These are phyloP conservation scores for Globisporangium barbulae DNA, from an alignment of 352 stramenopile species.

Conservation along the genomic window DNA sequence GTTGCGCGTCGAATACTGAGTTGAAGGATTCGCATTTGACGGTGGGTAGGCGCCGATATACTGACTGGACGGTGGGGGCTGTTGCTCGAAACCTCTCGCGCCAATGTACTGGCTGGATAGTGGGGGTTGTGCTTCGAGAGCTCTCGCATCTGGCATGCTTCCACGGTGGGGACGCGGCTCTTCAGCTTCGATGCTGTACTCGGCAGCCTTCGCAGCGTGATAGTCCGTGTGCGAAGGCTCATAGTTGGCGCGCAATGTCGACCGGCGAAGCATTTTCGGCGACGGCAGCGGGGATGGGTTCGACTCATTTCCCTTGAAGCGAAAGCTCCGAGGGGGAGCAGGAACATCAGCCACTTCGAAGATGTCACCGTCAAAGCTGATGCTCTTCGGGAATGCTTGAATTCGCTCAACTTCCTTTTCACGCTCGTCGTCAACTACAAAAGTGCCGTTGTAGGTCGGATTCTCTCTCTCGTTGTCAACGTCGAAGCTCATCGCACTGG, in stretches of 20 bases:
- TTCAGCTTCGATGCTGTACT: conserved; percentile 61
- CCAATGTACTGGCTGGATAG: conserved; percentile 9
- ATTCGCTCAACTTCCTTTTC: conserved; percentile 4
- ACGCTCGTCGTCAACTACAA: conserved; percentile 48
- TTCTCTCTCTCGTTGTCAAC: conserved; percentile 48
- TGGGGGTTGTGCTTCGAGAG: conserved; percentile 10
- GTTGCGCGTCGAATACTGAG: conserved; percentile 6
- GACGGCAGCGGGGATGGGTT: conserved; percentile 37
- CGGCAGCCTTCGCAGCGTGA: conserved; percentile 62
- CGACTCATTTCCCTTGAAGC: conserved; percentile 47
- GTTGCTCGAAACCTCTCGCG: conserved; percentile 15
- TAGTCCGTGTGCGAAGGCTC: conserved; percentile 68
- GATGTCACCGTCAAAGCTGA: conserved; percentile 58
- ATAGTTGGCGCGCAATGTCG: conserved; percentile 60
- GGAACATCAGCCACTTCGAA: conserved; percentile 51
- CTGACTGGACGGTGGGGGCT: conserved; percentile 6
- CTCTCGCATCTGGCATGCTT: conserved; percentile 33
- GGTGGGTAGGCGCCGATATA: conserved; percentile 7
- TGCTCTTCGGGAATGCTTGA: conserved; percentile 55
- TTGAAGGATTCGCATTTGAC: not conserved
- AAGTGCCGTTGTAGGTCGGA: conserved; percentile 46
- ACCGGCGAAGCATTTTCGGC: conserved; percentile 38
- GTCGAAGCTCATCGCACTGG: conserved; percentile 37
- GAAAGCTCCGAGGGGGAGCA: conserved; percentile 61
- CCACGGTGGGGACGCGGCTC: conserved; percentile 29